A percentile compares a stretch with the other conserved stretches of the same genome.
Evolutionary conservation across 148 eudicot genomes (phyloP).

Genomic region (Amaranthus palmeri): DNA sequence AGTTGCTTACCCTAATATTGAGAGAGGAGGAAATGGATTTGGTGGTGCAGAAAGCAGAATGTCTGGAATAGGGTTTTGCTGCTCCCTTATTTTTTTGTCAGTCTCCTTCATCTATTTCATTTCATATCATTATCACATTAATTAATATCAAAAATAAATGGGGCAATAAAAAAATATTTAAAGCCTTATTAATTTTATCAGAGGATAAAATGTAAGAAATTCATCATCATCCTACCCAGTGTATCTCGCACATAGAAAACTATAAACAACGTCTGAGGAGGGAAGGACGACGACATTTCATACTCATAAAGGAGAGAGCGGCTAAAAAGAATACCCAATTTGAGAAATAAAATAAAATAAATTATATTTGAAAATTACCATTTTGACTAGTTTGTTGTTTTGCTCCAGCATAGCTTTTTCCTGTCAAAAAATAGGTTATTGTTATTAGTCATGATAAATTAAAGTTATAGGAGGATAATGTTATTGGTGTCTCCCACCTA

Average conservation of each 20-base stretch:
- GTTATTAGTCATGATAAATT: too few relatives aligned
- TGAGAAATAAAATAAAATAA: neutral
- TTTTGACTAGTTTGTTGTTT: constrained; percentile 43
- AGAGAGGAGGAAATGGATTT: constrained; percentile 29
- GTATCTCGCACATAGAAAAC: too few relatives aligned
- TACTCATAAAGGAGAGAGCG: too few relatives aligned
- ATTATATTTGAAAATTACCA: constrained; percentile 26
- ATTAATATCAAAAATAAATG: neutral
- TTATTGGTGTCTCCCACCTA: too few relatives aligned
- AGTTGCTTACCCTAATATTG: constrained; percentile 39
- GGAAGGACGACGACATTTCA: too few relatives aligned
- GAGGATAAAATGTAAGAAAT: too few relatives aligned
- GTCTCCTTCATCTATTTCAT: constrained; percentile 44
- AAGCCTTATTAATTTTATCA: too few relatives aligned
- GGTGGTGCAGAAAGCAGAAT: constrained; percentile 19
- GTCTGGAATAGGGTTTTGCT: constrained; percentile 28
- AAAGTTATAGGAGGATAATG: too few relatives aligned
- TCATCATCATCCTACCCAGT: too few relatives aligned
- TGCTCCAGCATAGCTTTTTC: constrained; percentile 53
- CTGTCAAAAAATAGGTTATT: constrained; percentile 28
- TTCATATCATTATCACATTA: neutral
- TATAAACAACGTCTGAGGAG: too few relatives aligned
- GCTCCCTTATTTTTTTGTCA: constrained; percentile 29
- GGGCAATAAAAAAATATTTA: neutral
- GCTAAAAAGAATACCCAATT: too few relatives aligned